phyloP scores from a whole-genome alignment of 1,139 yeast species.

The Saccharomyces hybrid region DNA sequence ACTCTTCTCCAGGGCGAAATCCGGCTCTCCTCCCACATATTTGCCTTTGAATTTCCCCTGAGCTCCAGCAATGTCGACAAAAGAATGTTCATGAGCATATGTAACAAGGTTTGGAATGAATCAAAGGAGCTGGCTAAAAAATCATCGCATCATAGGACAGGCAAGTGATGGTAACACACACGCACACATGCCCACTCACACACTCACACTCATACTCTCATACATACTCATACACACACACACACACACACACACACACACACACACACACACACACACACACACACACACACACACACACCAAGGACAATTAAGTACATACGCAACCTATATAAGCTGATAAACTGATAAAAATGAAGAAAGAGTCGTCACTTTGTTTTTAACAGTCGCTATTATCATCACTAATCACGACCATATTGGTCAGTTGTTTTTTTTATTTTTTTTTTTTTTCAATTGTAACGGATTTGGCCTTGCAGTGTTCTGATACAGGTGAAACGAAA shows the following conservation, averaged over 20 bases:
- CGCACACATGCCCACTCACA: not conserved
- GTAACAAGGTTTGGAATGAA: conserved; percentile 33
- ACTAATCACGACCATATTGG: not conserved
- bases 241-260: too few species aligned
- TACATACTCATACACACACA: too few species aligned
- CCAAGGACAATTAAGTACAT: conserved; percentile 2
- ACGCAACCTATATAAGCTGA: not conserved
- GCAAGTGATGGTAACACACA: not conserved
- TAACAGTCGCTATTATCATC: not conserved
- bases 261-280: too few species aligned
- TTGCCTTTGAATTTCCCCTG: conserved; percentile 25
- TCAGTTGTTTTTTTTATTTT: not conserved
- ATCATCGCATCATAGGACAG: not conserved
- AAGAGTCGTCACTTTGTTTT: not conserved
- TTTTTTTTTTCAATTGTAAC: not conserved
- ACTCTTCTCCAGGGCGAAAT: conserved; percentile 21
- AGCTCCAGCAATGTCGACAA: conserved; percentile 21
- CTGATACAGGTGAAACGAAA: not conserved
- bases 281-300: not conserved
- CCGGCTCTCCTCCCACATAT: conserved; percentile 19
- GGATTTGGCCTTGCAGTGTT: not conserved
- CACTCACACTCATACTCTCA: too few species aligned
- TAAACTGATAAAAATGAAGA: not conserved
- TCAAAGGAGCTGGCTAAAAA: conserved; percentile 11
- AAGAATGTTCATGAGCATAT: conserved; percentile 31